A percentile compares a stretch with the other conserved stretches of the same genome.
Conservation (phyloP, 2,329 filamentous ascomycete species). For the Corinectria fuckeliana region DNA sequence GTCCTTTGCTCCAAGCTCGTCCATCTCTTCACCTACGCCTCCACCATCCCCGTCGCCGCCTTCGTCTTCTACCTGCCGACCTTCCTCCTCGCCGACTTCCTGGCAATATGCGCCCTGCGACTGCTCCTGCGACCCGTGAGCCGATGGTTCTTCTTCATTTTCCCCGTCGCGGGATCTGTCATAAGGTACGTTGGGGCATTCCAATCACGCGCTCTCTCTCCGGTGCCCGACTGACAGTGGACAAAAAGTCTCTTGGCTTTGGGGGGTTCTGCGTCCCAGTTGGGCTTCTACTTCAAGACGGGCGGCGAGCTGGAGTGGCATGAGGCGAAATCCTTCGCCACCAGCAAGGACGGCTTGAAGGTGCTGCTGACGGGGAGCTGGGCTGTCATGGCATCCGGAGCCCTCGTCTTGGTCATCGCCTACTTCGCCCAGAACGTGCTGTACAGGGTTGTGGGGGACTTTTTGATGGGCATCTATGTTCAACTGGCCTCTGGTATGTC, state of each 20-base stretch:
- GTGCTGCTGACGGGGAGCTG: constrained; percentile 41
- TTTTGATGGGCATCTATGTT: constrained; percentile 23
- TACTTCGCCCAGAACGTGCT: constrained; percentile 34
- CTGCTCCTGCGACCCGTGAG: constrained; percentile 35
- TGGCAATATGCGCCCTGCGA: constrained; percentile 34
- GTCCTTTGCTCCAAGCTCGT: constrained; percentile 39
- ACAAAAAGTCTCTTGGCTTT: constrained; percentile 34
- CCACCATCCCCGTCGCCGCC: constrained; percentile 33
- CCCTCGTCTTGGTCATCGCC: constrained; percentile 31
- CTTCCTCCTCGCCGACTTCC: constrained; percentile 39
- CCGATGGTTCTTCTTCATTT: constrained; percentile 27
- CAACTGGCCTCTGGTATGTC: constrained; percentile 23
- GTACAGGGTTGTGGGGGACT: constrained; percentile 31
- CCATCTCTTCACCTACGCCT: constrained; percentile 37
- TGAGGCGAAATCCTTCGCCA: constrained; percentile 40
- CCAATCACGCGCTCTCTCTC: not conserved
- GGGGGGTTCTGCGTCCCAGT: constrained; percentile 40
- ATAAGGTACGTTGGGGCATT: constrained; percentile 36
- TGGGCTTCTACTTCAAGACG: constrained; percentile 42
- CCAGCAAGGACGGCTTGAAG: constrained; percentile 41
- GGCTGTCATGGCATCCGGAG: constrained; percentile 33
- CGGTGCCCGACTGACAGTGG: not conserved
- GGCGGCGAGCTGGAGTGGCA: constrained; percentile 44
- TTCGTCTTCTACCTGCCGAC: constrained; percentile 43
- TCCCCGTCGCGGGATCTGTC: constrained; percentile 30